These are phyloP conservation scores for Aechmea fasciata DNA, from an alignment of 176 grass and related monocot genomes.

Conservation along the genomic window DNA sequence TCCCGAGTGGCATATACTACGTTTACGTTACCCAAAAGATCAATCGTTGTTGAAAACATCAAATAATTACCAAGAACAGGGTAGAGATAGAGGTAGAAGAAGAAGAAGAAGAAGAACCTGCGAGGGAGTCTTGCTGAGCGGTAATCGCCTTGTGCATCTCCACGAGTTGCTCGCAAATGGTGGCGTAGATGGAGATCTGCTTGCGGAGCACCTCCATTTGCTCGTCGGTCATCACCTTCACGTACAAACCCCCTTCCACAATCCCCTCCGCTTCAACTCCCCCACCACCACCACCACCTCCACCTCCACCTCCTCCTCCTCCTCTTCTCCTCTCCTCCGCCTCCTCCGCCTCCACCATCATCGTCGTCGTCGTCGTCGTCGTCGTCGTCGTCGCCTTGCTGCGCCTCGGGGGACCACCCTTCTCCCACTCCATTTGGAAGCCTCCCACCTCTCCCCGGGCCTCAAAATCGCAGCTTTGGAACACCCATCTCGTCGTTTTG, in stretches of 20 bases:
- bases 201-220: constrained; percentile 93
- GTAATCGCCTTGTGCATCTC: constrained; percentile 87
- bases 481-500: not conserved
- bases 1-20: no score
- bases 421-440: not conserved
- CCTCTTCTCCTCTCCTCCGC: constrained; percentile 14
- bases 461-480: constrained; percentile 5
- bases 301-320: constrained; percentile 19
- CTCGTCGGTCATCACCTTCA: constrained; percentile 93
- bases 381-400: no score
- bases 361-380: no score
- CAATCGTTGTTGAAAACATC: no score
- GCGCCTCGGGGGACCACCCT: no score
- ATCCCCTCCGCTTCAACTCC: constrained; percentile 2
- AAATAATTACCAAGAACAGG: not conserved
- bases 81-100: not conserved
- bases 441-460: not conserved
- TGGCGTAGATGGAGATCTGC: constrained; percentile 96
- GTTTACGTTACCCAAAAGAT: no score
- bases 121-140: constrained; percentile 68
- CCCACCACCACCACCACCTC: constrained; percentile 16
- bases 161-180: constrained; percentile 91
- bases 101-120: constrained; percentile 24
- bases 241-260: constrained; percentile 25
- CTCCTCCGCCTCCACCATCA: not conserved